These are phyloP conservation scores for Mycena belliarum DNA, from an alignment of 768 basidiomycete species.

Conservation along the genomic window DNA sequence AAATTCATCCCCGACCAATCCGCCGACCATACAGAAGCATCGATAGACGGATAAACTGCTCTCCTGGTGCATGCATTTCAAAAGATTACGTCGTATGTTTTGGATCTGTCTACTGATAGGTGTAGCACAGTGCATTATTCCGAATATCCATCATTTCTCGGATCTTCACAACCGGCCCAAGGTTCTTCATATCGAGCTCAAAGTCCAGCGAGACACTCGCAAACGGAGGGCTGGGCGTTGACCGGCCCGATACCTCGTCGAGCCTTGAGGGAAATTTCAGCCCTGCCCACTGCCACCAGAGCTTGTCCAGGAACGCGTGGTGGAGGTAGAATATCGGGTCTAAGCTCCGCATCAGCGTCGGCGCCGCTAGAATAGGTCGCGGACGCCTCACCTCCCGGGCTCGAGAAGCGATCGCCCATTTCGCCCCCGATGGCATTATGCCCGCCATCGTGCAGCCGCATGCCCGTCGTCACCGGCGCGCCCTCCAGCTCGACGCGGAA, in stretches of 20 bases:
- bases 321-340: slow-evolving; percentile 44
- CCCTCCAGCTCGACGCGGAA: slow-evolving; percentile 42
- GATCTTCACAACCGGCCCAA: slow-evolving; percentile 30
- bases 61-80: too few species aligned
- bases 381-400: slow-evolving; percentile 36
- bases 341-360: slow-evolving; percentile 10
- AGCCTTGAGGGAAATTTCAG: slow-evolving; percentile 27
- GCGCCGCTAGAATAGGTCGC: neutral
- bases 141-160: slow-evolving; percentile 34
- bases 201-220: slow-evolving; percentile 35
- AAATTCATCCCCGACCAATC: too few species aligned
- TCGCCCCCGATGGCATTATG: slow-evolving; percentile 38
- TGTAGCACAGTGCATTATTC: slow-evolving; percentile 30
- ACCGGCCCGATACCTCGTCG: slow-evolving; percentile 37
- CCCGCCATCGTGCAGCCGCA: slow-evolving; percentile 36
- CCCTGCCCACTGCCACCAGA: slow-evolving; percentile 43
- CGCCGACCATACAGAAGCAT: too few species aligned
- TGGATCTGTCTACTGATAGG: slow-evolving; percentile 21
- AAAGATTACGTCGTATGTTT: too few species aligned
- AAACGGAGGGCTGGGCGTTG: slow-evolving; percentile 30
- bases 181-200: slow-evolving; percentile 26
- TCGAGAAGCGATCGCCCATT: slow-evolving; percentile 36
- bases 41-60: too few species aligned
- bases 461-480: slow-evolving; percentile 25
- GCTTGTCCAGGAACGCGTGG: slow-evolving; percentile 40